Base-by-base conservation (phyloP, 2,329 filamentous ascomycete species). In the Penicillium brasilianum region DNA sequence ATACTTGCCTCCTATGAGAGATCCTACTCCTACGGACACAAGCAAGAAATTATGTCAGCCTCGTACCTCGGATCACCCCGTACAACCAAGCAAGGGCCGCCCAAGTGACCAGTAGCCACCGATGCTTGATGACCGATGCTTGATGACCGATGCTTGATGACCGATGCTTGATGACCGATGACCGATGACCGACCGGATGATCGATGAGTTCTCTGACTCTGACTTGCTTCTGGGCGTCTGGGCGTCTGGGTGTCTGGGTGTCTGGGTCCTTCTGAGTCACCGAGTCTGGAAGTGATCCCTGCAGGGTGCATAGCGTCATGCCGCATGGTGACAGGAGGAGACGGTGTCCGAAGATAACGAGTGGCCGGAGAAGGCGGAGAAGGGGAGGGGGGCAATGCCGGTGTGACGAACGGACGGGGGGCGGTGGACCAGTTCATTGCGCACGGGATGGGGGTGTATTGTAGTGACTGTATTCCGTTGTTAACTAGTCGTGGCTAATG, bases 41-140 rank as follows among this genome's bases (percentile, higher is more conserved):
- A 48, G 44, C 44, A 48, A 22, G 44, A 18, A 48, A 48, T 8
- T 5, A n/a, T 48, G 44, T 48, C 25, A 3, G n/a, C 0, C 10
- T 14, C 44, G 28, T 41, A 44, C 52, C 36, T 43, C 25, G 37
- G 36, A 65, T 69, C 64, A 64, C 61, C 59, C 67, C 57, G 68
- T 69, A 66, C 68, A 58, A 69, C 68, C 63, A 69, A 59, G 67
- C 61, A 69, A 67, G 66, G 66, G 60, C 55, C 18, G 53, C 39
- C 18, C 22, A 28, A 55, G 36, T 22, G 52, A 6, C 36, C 49
- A 36, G 25, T 28, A 28, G 25, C 3, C n/a, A n/a, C n/a, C 25
- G 3, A 28, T 28, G 25, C 25, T 28, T 28, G 25, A 28, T 28
- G 25, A 28, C 25, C 20, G 25, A 30, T 48, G 44, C 10, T 14